These are phyloP conservation scores for Entamoeba moshkovskii DNA, from an alignment of 208 protist species.

Conservation along the genomic window DNA sequence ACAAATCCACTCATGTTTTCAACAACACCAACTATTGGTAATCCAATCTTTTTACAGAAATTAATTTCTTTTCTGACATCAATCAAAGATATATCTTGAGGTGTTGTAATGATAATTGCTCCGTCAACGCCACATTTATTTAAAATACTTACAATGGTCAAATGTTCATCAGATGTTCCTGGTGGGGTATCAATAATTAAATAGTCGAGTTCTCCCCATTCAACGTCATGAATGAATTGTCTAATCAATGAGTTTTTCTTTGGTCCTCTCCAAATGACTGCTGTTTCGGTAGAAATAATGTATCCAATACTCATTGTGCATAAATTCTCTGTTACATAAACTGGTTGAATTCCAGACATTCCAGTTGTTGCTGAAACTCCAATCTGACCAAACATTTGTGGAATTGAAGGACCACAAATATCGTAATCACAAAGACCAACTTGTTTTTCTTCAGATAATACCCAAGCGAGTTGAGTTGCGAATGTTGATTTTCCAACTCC, in stretches of 20 bases:
- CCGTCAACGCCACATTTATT: not conserved
- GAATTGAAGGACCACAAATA: conserved; percentile 88
- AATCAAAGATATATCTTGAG: conserved; percentile 66
- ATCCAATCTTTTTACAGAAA: conserved; percentile 85
- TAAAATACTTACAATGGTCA: conserved; percentile 23
- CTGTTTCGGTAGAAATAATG: conserved; percentile 8
- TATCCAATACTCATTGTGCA: conserved; percentile 30
- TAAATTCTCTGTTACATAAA: not conserved
- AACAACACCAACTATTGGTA: conserved; percentile 87
- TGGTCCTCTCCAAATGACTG: conserved; percentile 36
- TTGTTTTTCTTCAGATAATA: conserved; percentile 43
- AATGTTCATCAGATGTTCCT: conserved; percentile 81
- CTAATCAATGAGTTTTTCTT: conserved; percentile 23
- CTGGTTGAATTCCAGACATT: not conserved
- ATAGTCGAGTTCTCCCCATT: conserved; percentile 73
- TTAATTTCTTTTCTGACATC: conserved; percentile 94
- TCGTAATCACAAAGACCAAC: conserved; percentile 97
- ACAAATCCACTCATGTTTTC: conserved; percentile 93
- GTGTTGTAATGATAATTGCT: conserved; percentile 27
- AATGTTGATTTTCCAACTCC: conserved; percentile 90
- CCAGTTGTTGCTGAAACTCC: not conserved
- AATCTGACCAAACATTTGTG: conserved; percentile 85
- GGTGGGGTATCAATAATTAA: conserved; percentile 97
- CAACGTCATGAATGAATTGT: conserved; percentile 38
- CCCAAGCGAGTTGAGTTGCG: conserved; percentile 77